A percentile compares a stretch with the other conserved stretches of the same genome.
These are phyloP conservation scores for Boletus barrowsii DNA, from an alignment of 768 basidiomycete species.

Conservation along the genomic window DNA sequence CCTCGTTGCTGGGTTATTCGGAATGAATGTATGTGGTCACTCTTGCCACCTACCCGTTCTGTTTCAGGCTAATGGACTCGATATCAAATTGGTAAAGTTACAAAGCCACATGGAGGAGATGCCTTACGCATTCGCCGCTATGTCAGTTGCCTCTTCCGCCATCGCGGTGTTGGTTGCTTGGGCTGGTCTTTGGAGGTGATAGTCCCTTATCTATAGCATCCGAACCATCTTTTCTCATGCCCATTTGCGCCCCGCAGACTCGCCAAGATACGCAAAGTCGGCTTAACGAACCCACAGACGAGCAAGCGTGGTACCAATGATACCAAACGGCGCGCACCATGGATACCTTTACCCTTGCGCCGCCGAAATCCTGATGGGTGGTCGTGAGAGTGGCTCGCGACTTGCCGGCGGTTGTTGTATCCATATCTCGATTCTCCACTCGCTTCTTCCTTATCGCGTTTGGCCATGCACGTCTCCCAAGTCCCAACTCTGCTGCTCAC, in stretches of 20 bases:
- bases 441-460: constrained; percentile 10
- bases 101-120: constrained; percentile 69
- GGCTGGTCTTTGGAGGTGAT: constrained; percentile 61
- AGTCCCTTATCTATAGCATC: constrained; percentile 12
- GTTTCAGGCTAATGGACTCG: constrained; percentile 20
- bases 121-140: constrained; percentile 69
- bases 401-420: constrained; percentile 1
- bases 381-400: constrained; percentile 29
- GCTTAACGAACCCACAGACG: constrained; percentile 33
- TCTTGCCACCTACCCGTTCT: constrained; percentile 11
- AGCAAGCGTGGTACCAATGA: constrained; percentile 11
- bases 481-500: background rate
- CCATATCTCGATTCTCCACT: background rate
- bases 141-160: constrained; percentile 57
- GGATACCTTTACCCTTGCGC: constrained; percentile 41
- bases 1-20: constrained; percentile 86
- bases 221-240: constrained; percentile 9
- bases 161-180: constrained; percentile 62
- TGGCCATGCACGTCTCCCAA: background rate
- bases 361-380: constrained; percentile 39
- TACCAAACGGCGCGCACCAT: constrained; percentile 19
- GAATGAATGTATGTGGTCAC: constrained; percentile 83
- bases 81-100: constrained; percentile 47
- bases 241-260: constrained; percentile 27
- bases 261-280: constrained; percentile 46